Base-by-base conservation (phyloP, 352 stramenopile species). In the Pythium brassicae region DNA sequence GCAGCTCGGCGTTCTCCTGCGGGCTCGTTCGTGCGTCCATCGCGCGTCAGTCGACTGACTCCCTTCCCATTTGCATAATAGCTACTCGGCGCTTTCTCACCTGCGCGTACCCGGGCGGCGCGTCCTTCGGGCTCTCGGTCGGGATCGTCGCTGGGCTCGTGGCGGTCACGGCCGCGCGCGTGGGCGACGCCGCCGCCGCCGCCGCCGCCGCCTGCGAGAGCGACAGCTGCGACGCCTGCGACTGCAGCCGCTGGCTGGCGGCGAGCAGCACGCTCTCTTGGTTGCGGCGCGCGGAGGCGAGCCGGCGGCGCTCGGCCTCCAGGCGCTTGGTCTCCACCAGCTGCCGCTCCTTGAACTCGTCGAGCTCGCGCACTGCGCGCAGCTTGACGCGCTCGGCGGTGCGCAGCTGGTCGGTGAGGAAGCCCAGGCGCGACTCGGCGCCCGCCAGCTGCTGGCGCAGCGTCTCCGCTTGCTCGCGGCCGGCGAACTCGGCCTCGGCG, bases 281-380 rank as follows among this genome's bases (percentile, higher is more conserved):
- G 35, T 86, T 86, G 54, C 81, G 78, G 35, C 78, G 72, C 61
- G 80, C 84, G 43, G 71, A 85, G 14, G 75, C 78, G 46, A 88
- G 65, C 29, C 74, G 65, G 43, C 74, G 81, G 32, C 32, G 32
- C 65, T 92, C 69, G 8, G 79, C 83, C 14, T 90, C 79, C 17
- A 84, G 50, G 14, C 78, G 74, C 62, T 92, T 90, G 48, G 67
- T 61, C 45, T 90, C 79, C 7, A 88, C 59, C 17, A 72, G 44
- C 26, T 78, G 68, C 52, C 73, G 78, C 63, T 87, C 67, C 55
- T 84, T 66, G 47, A 87, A 54, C 39, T 87, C 75, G 9, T 90
- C 74, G 6, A 78, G 59, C 51, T 88, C 67, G 4, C 74, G 72
- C 7, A 84, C 29, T 6, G 68, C 70, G 15, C 65, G 62, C 35